Evolutionary conservation across 2,329 filamentous ascomycete genomes (phyloP).

Genomic region (Monosporascus sp.): DNA sequence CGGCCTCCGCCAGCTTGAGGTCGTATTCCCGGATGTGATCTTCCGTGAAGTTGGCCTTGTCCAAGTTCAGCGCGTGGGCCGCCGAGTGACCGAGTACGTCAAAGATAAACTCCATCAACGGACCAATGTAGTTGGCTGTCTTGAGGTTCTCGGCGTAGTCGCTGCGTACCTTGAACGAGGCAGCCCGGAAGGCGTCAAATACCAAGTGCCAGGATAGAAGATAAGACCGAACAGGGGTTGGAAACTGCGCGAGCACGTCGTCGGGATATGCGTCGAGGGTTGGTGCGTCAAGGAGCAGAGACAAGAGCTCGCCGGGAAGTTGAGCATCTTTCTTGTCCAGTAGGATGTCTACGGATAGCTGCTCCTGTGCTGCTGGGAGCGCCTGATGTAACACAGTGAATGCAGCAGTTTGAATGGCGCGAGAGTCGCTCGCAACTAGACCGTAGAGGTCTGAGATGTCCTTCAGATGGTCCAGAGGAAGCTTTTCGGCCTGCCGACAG

Average conservation of each 20-base stretch:
- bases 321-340: constrained; percentile 65
- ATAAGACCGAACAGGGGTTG: constrained; percentile 68
- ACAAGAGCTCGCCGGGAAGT: constrained; percentile 79
- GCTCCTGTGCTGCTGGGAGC: constrained; percentile 73
- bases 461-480: constrained; percentile 56
- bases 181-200: constrained; percentile 75
- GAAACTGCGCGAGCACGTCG: constrained; percentile 62
- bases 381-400: constrained; percentile 75
- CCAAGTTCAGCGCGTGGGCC: constrained; percentile 67
- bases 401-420: constrained; percentile 70
- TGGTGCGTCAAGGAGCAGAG: constrained; percentile 74
- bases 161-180: constrained; percentile 75
- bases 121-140: constrained; percentile 60
- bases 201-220: constrained; percentile 84
- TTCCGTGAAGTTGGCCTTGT: constrained; percentile 56
- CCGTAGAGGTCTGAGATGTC: constrained; percentile 67
- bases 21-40: constrained; percentile 53
- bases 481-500: constrained; percentile 59
- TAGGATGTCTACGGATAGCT: constrained; percentile 72
- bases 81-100: constrained; percentile 77
- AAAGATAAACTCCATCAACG: constrained; percentile 73
- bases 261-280: constrained; percentile 62
- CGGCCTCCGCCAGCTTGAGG: constrained; percentile 45
- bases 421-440: constrained; percentile 69
- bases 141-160: constrained; percentile 79